Conservation (phyloP, 306 rosid species). For the Cicer yamashitae region DNA sequence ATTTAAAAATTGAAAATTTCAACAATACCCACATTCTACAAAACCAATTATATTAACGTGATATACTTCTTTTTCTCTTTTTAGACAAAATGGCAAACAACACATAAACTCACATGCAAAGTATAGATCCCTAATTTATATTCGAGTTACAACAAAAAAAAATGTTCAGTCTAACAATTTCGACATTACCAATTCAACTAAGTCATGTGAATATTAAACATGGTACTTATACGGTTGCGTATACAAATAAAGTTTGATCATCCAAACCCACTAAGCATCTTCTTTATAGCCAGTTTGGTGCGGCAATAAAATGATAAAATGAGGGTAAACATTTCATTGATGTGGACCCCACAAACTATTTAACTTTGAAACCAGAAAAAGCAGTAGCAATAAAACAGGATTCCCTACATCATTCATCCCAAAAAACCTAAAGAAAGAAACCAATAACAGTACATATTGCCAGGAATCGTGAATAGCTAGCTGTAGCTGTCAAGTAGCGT, state of each 20-base stretch:
- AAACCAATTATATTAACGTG: constrained; percentile 21
- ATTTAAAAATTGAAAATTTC: constrained; percentile 20
- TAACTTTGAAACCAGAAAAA: constrained; percentile 21
- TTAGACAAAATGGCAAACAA: no score
- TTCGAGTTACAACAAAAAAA: no score
- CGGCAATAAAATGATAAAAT: not conserved
- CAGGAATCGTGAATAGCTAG: no score
- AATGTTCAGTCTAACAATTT: no score
- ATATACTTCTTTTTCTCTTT: not conserved
- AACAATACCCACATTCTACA: constrained; percentile 12
- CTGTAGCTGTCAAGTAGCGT: no score
- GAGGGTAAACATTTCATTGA: not conserved
- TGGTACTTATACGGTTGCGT: constrained; percentile 7
- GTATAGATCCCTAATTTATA: no score
- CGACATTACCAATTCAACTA: no score
- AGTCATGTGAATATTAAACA: no score
- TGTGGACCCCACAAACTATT: not conserved
- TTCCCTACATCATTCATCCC: not conserved
- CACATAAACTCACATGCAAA: no score
- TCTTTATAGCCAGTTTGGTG: not conserved
- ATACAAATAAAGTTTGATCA: not conserved
- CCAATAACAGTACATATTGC: no score
- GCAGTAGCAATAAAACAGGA: not conserved
- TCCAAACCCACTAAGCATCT: constrained; percentile 10
- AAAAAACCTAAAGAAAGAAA: no score